phyloP scores from a whole-genome alignment of 2,329 filamentous ascomycete species.

The Neospermospora avenae region DNA sequence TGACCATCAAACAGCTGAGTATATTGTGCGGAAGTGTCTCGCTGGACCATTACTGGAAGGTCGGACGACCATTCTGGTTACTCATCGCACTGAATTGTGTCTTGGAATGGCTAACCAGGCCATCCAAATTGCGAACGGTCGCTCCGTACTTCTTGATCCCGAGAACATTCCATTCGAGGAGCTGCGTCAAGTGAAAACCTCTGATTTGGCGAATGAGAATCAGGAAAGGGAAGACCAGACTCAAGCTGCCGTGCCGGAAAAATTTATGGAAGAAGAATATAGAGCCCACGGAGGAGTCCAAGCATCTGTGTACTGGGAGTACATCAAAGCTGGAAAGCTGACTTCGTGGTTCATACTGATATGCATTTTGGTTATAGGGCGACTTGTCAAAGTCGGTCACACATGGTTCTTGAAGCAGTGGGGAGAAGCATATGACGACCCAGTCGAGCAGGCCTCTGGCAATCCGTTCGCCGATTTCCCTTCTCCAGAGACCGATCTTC shows the following conservation, averaged over 20 bases:
- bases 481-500: slow-evolving; percentile 61
- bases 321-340: slow-evolving; percentile 76
- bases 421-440: slow-evolving; percentile 68
- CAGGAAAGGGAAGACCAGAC: slow-evolving; percentile 34
- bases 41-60: slow-evolving; percentile 50
- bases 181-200: slow-evolving; percentile 21
- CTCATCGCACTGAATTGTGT: slow-evolving; percentile 68
- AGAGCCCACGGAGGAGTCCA: slow-evolving; percentile 74
- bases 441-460: slow-evolving; percentile 30
- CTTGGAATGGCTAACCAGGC: slow-evolving; percentile 70
- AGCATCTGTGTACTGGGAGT: slow-evolving; percentile 75
- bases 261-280: slow-evolving; percentile 77
- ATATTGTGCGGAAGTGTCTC: slow-evolving; percentile 55
- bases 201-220: slow-evolving; percentile 26
- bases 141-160: slow-evolving; percentile 35
- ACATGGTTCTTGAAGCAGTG: slow-evolving; percentile 84
- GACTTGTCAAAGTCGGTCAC: slow-evolving; percentile 61
- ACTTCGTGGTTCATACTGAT: slow-evolving; percentile 69
- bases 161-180: slow-evolving; percentile 29
- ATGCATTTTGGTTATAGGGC: slow-evolving; percentile 58
- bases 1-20: slow-evolving; percentile 62
- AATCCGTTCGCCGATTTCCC: slow-evolving; percentile 56
- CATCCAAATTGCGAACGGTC: slow-evolving; percentile 64
- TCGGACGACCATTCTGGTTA: slow-evolving; percentile 57
- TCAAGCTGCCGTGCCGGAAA: slow-evolving; percentile 55